A percentile compares a stretch with the other conserved stretches of the same genome.
These are phyloP conservation scores for Scutellaria minor DNA, from an alignment of 257 asterid species.

Conservation along the genomic window DNA sequence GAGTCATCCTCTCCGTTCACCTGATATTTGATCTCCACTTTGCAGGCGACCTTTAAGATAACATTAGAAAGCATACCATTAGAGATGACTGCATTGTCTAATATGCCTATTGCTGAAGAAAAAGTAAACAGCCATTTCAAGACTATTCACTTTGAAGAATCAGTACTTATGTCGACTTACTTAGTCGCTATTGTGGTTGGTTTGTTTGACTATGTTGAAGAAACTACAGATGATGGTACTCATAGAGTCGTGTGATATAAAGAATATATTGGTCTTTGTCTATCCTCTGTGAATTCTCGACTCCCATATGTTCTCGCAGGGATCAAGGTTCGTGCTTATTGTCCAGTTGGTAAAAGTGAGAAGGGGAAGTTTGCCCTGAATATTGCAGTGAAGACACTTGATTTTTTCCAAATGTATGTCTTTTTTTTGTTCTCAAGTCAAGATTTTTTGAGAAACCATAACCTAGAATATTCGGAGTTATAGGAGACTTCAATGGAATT, in stretches of 20 bases:
- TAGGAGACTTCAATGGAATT: not conserved
- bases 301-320: constrained; percentile 34
- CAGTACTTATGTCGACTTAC: constrained; percentile 48
- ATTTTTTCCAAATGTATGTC: constrained; percentile 42
- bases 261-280: constrained; percentile 11
- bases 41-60: constrained; percentile 51
- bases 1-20: not conserved
- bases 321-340: constrained; percentile 44
- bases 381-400: constrained; percentile 46
- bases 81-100: constrained; percentile 48
- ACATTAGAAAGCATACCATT: constrained; percentile 45
- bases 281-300: not conserved
- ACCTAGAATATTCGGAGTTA: not conserved
- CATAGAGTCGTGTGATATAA: not conserved
- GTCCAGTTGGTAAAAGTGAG: constrained; percentile 44
- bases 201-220: constrained; percentile 47
- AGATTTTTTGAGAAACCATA: not conserved
- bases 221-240: constrained; percentile 47
- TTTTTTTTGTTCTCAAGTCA: not conserved
- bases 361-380: constrained; percentile 49
- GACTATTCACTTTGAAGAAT: constrained; percentile 47
- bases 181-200: constrained; percentile 55
- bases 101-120: constrained; percentile 50
- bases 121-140: constrained; percentile 36
- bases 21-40: constrained; percentile 3